Base-by-base conservation (phyloP, 2,329 filamentous ascomycete genomes). In the Phymatotrichopsis omnivora region DNA sequence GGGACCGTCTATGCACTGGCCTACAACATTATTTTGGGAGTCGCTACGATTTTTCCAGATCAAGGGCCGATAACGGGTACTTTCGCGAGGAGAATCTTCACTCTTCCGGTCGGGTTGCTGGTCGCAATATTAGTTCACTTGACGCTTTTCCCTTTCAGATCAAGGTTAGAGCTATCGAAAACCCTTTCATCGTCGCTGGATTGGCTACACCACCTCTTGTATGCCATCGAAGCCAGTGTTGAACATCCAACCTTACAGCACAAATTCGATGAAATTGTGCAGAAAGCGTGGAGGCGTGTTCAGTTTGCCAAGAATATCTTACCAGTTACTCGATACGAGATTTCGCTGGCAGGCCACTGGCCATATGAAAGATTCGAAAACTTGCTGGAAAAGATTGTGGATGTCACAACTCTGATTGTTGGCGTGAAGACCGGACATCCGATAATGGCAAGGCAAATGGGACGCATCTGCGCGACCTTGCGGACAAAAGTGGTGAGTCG, bases 1-100 rank as follows among this genome's bases (percentile, higher is more conserved):
- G 53, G 51, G 8, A 56, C 51, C 10, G 53, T 56, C 16, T 36
- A 42, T 14, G 51, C 51, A 29, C 31, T 56, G 16, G 51, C 53
- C 7, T 56, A 52, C 37, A 56, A 56, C 29, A 47, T 56, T 25
- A 50, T 56, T n/a, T 43, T 56, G n/a, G 53, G 53, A 10, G 51
- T 56, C 3, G 51, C 48, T 11, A 54, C 52, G 11, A 32, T 52
- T 23, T 55, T 53, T 32, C 43, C 42, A 3, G 42, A 45, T 14
- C 44, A 53, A n/a, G 52, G 38, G 8, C 37, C 46, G 23, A 50
- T 51, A n/a, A 30, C 36, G 27, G 25, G 44, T 16, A 46, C 49
- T 25, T 48, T 56, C 17, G 45, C 49, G n/a, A 39, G 48, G 20
- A 52, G 53, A n/a, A 54, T 54, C 20, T 24, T 53, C 19, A 56